These are phyloP conservation scores for Hanseniaspora pseudoguilliermondii DNA, from an alignment of 805 yeast species.

Conservation along the genomic window DNA sequence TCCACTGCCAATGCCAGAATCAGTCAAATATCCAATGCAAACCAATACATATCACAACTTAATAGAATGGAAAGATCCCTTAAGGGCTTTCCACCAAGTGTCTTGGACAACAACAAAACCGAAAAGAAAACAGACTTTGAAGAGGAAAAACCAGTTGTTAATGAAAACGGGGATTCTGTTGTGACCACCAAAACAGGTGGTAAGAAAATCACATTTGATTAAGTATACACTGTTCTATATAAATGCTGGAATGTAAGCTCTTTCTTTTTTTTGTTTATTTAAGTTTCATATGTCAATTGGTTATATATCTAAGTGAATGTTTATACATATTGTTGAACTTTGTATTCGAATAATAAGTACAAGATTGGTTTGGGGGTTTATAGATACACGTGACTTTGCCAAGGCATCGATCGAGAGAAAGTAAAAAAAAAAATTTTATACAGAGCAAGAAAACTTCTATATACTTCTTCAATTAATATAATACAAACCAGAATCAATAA, in stretches of 20 bases:
- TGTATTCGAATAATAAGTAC: too few species aligned
- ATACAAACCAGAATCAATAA: neutral
- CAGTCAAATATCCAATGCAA: conserved; percentile 24
- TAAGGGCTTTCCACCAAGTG: conserved; percentile 62
- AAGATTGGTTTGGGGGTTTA: too few species aligned
- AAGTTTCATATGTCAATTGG: neutral
- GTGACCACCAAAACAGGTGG: conserved; percentile 23
- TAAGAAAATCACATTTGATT: conserved; percentile 21
- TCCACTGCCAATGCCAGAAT: conserved; percentile 19
- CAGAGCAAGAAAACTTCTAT: too few species aligned
- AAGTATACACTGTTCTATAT: neutral
- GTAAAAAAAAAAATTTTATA: too few species aligned
- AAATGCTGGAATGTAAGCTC: neutral
- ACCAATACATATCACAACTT: conserved; percentile 38
- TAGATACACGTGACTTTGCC: too few species aligned
- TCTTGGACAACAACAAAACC: conserved; percentile 11
- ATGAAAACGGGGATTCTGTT: conserved; percentile 12
- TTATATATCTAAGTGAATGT: neutral
- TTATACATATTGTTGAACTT: too few species aligned
- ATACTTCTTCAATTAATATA: too few species aligned
- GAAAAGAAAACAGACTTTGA: conserved; percentile 4
- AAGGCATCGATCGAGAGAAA: too few species aligned
- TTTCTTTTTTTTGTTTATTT: neutral
- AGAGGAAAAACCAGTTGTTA: conserved; percentile 9
- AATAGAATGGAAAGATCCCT: conserved; percentile 64